Conservation (phyloP, 1,284 basidiomycete genomes). For the Fomitopsis betulina region DNA sequence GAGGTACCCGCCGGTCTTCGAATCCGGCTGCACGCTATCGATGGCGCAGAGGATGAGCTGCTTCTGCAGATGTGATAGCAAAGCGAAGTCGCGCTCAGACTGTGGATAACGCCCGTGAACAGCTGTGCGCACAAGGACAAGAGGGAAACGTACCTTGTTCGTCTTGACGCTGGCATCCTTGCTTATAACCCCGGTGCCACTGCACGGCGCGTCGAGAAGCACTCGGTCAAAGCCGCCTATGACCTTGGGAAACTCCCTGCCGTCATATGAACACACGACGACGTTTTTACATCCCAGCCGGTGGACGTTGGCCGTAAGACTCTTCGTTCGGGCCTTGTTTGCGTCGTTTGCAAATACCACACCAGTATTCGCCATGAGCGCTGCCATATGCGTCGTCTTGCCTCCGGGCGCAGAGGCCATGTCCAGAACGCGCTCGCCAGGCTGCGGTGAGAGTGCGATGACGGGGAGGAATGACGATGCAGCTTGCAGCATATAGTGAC, state of each 20-base stretch:
- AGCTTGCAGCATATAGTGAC: slow-evolving; percentile 99
- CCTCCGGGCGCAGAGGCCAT: slow-evolving; percentile 99
- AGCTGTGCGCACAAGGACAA: not conserved
- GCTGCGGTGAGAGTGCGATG: slow-evolving; percentile 91
- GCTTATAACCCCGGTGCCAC: slow-evolving; percentile 96
- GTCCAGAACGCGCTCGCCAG: slow-evolving; percentile 92
- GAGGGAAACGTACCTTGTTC: slow-evolving; percentile 75
- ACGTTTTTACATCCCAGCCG: slow-evolving; percentile 98
- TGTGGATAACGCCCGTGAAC: slow-evolving; percentile 26
- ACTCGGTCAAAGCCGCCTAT: slow-evolving; percentile 99
- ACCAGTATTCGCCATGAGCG: slow-evolving; percentile 96
- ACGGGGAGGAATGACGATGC: slow-evolving; percentile 99
- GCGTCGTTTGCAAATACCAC: slow-evolving; percentile 98
- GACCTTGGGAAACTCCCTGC: slow-evolving; percentile 98
- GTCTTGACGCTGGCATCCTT: slow-evolving; percentile 98
- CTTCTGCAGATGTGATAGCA: slow-evolving; percentile 96
- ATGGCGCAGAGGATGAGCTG: slow-evolving; percentile 98
- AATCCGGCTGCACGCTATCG: slow-evolving; percentile 89
- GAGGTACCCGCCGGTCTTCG: slow-evolving; percentile 89
- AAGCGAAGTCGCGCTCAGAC: slow-evolving; percentile 92
- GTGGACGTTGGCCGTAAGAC: slow-evolving; percentile 94
- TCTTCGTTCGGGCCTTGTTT: slow-evolving; percentile 94
- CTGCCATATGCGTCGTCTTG: slow-evolving; percentile 95
- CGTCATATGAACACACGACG: slow-evolving; percentile 96
- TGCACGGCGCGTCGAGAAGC: slow-evolving; percentile 95